Base-by-base conservation (phyloP, 1,139 yeast genomes). In the Debaryomyces sp. region DNA sequence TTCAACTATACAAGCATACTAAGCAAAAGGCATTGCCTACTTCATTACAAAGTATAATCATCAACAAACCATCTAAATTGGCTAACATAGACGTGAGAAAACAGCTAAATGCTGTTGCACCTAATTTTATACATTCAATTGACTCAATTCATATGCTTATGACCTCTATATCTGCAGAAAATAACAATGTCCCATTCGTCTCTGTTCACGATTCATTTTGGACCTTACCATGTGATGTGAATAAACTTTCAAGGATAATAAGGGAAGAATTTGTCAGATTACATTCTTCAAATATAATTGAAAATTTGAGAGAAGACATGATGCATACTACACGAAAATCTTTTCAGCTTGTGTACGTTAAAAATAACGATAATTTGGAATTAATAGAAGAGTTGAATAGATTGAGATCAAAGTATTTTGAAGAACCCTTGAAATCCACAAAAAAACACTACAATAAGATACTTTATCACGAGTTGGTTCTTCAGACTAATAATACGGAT, bases 131-230 rank as follows among this genome's bases (percentile, higher is more conserved):
- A 44, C 81, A 76, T 54, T 74, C 79, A 4, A 50, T 75, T 12
- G 80, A 75, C 52, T 68, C 80, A 0, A 59, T 67, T 1, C 80
- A 75, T 53, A 62, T 75, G 67, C 53, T 64, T 30, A 66, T 74
- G 70, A 72, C 79, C 0, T 63, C 71, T 32, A 46, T 63, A 23
- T 64, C 60, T 3, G 67, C 71, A 3, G 39, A 51, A 13, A 34
- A 50, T 4, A 44, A 48, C 1, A 51, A 53, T 0, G 53, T 73
- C 10, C 56, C 67, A 6, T 74, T 75, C 59, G 74, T 66, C 1
- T 66, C 78, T 0, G 77, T 75, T 3, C 80, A 75, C 54, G 80
- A 75, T 54, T 73, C 78, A 9, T 75, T 65, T 51, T 75, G 80
- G 80, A 75, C 80, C 2, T 66, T 70, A 51, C 67, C 79, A 0